phyloP scores from a whole-genome alignment of 2,329 filamentous ascomycete genomes.

The Clonostachys rhizophaga region DNA sequence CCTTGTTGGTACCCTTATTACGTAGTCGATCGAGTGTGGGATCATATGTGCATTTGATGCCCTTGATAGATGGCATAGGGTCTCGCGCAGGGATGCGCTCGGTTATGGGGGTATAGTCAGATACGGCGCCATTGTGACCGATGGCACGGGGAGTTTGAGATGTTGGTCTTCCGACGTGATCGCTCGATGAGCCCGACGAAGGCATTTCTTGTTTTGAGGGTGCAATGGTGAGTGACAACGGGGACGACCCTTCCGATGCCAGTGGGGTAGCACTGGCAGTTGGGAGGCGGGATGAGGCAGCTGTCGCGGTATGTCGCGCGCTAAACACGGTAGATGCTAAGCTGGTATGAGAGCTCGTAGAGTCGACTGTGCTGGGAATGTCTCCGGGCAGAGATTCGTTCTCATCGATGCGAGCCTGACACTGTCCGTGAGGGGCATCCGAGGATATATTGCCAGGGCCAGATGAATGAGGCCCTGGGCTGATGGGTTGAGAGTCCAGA shows the following conservation, averaged over 20 bases:
- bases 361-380: slow-evolving; percentile 65
- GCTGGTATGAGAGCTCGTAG: slow-evolving; percentile 67
- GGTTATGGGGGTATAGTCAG: slow-evolving; percentile 22
- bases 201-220: slow-evolving; percentile 50
- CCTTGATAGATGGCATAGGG: slow-evolving; percentile 45
- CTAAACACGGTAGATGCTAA: slow-evolving; percentile 70
- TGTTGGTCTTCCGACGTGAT: slow-evolving; percentile 18
- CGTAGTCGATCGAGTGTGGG: slow-evolving; percentile 47
- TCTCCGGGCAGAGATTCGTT: slow-evolving; percentile 59
- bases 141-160: slow-evolving; percentile 17
- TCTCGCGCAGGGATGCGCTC: slow-evolving; percentile 53
- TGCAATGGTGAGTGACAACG: slow-evolving; percentile 39
- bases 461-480: slow-evolving; percentile 9
- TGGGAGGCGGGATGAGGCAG: slow-evolving; percentile 32
- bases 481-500: slow-evolving; percentile 12
- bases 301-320: slow-evolving; percentile 33
- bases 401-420: slow-evolving; percentile 36
- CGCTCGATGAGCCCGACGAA: slow-evolving; percentile 39
- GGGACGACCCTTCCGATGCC: slow-evolving; percentile 47
- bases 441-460: slow-evolving; percentile 10
- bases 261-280: slow-evolving; percentile 44
- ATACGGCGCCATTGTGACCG: slow-evolving; percentile 23
- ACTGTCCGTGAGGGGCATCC: slow-evolving; percentile 17
- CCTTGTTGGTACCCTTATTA: slow-evolving; percentile 47
- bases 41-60: slow-evolving; percentile 57